Conservation (phyloP, 169 alveolate genomes). For the Plasmodium fragile region DNA sequence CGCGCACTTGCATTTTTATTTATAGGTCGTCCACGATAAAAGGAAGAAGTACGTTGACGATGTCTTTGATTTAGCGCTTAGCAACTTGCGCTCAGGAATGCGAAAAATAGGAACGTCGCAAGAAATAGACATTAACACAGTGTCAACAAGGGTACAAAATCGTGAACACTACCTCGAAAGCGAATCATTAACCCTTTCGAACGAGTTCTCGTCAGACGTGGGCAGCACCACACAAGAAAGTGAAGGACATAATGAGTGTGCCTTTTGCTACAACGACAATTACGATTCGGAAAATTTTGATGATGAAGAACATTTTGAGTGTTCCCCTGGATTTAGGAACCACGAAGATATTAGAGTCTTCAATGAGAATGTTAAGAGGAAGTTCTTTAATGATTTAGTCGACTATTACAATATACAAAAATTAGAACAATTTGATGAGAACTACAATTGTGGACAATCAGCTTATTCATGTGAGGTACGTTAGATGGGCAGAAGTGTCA, state of each 20-base stretch:
- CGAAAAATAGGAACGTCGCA: background rate
- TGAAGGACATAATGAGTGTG: background rate
- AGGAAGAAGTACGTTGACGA: conserved; percentile 26
- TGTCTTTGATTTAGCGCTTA: conserved; percentile 15
- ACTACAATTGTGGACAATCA: background rate
- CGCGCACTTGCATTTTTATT: background rate
- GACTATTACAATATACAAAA: conserved; percentile 26
- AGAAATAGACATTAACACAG: background rate
- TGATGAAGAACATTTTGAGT: background rate
- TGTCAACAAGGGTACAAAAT: background rate
- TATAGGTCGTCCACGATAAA: conserved; percentile 23
- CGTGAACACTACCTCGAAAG: background rate
- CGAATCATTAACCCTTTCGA: background rate
- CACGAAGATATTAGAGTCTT: conserved; percentile 7
- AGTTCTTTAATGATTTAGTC: conserved; percentile 16
- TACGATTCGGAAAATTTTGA: conserved; percentile 5
- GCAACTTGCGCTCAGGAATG: background rate
- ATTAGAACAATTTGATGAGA: background rate
- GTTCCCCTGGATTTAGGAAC: background rate
- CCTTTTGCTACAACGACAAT: background rate
- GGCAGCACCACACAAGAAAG: background rate
- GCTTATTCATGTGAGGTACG: background rate
- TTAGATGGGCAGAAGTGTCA: background rate
- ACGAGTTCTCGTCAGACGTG: background rate
- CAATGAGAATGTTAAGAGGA: conserved; percentile 12